Base-by-base conservation (phyloP, 768 basidiomycete genomes). In the Leucocoprinus leucothites region DNA sequence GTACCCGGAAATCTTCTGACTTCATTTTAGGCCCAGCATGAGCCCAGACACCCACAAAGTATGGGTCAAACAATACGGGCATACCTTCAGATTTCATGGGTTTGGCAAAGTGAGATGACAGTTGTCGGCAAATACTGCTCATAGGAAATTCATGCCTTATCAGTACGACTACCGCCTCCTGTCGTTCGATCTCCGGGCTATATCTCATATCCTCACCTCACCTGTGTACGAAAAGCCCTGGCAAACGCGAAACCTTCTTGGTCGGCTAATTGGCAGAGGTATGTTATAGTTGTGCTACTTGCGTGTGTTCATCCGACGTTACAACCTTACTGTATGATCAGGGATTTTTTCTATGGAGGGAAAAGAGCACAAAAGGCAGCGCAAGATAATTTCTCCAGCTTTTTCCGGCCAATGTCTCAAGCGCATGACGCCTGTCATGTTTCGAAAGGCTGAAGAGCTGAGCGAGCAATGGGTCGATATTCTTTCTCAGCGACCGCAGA, bases 261-360 rank as follows among this genome's bases (percentile, higher is more conserved):
- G 73, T 19, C 69, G 73, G 28, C 67, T 82, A 4, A 71, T 83
- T 59, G 82, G 82, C 6, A 70, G 70, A 64, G 81, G 81, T 80
- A 53, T 49, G 25, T 60, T 34, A 13, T 22, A 13, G 24, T 40
- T 9, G 9, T 51, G n/a, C 42, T 18, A 5, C 31, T 11, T 7
- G 22, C 19, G 0, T 21, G 21, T 47, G 42, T 18, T 34, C 34
- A 14, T 51, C 49, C 28, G 47, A 25, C 52, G 31, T 48, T 18
- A 58, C 9, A 9, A 21, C 50, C 31, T 51, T 26, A 35, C 3
- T 47, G 11, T 11, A 11, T 31, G 11, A 31, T 5, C 31, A 79
- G 81, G 81, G 18, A 70, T 82, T 7, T 79, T 81, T 62, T 74
- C 78, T 1, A 74, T 74, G 69, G 82, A 82, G 67, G 82, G 81